Evolutionary conservation across 371 early-diverging fungal genomes (phyloP).

Genomic region (Mucor piriformis): DNA sequence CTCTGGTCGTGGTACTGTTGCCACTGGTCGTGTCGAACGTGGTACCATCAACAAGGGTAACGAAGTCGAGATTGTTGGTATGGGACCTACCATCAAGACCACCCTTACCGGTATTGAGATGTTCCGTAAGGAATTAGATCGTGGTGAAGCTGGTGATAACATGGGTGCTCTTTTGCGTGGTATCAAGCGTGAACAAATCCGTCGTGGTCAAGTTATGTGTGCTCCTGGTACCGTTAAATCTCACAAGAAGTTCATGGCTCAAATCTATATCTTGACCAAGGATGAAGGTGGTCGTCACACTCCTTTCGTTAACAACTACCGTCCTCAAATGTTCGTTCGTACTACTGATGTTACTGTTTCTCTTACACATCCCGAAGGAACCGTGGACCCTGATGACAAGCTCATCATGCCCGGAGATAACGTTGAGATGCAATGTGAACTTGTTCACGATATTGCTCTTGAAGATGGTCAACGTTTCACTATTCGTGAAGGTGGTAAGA

Average conservation of each 20-base stretch:
- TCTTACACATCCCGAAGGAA: constrained; percentile 83
- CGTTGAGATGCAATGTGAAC: constrained; percentile 82
- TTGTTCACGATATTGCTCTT: constrained; percentile 81
- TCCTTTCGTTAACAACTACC: constrained; percentile 95
- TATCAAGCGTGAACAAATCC: constrained; percentile 95
- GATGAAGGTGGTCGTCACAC: constrained; percentile 99
- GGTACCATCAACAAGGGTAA: constrained; percentile 93
- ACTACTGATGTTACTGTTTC: constrained; percentile 94
- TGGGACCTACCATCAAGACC: constrained; percentile 87
- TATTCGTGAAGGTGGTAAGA: constrained; percentile 97
- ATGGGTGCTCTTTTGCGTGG: constrained; percentile 97
- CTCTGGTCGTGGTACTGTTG: constrained; percentile 98
- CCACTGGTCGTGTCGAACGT: constrained; percentile 97
- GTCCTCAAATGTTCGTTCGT: constrained; percentile 94
- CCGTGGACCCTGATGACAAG: constrained; percentile 85
- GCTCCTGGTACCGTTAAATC: constrained; percentile 92
- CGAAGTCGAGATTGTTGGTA: constrained; percentile 97
- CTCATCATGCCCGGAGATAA: constrained; percentile 99
- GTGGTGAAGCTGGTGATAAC: constrained; percentile 98
- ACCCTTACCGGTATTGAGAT: constrained; percentile 96
- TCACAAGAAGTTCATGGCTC: constrained; percentile 91
- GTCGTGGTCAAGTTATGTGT: constrained; percentile 93
- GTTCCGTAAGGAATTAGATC: constrained; percentile 98
- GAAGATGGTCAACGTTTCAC: constrained; percentile 96
- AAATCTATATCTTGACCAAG: constrained; percentile 94